phyloP scores from a whole-genome alignment of 768 basidiomycete species.

The Podaxis sp. region DNA sequence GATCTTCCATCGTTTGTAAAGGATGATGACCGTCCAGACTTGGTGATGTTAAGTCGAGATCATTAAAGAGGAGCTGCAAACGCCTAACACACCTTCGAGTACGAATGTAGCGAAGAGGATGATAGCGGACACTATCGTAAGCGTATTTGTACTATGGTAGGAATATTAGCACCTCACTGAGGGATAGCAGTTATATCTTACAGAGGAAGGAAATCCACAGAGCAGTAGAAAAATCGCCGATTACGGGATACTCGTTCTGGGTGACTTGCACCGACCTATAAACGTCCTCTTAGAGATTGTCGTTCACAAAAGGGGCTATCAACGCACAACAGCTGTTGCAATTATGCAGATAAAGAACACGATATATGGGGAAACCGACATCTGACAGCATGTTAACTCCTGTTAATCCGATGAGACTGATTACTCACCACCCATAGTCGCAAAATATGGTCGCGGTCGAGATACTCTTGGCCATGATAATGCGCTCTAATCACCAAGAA shows the following conservation, averaged over 20 bases:
- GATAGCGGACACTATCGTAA: conserved; percentile 39
- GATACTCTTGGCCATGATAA: conserved; percentile 30
- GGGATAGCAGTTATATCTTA: conserved; percentile 21
- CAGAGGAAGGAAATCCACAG: conserved; percentile 36
- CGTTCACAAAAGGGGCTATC: background rate
- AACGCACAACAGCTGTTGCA: conserved; percentile 40
- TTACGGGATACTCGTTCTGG: conserved; percentile 40
- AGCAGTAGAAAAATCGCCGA: conserved; percentile 54
- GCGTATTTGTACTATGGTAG: conserved; percentile 38
- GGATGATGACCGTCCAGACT: conserved; percentile 43
- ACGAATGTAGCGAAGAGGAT: conserved; percentile 38
- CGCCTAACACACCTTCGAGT: conserved; percentile 33
- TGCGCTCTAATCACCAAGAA: conserved; percentile 41
- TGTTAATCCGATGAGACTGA: background rate
- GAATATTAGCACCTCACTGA: background rate
- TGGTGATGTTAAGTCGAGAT: background rate
- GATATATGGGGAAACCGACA: conserved; percentile 42
- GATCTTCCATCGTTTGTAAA: conserved; percentile 34
- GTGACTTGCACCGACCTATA: conserved; percentile 38
- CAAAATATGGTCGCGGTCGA: conserved; percentile 33
- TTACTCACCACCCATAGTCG: conserved; percentile 38
- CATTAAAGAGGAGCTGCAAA: background rate
- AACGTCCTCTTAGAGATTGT: background rate
- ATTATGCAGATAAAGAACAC: conserved; percentile 37
- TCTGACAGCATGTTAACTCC: conserved; percentile 25